These are phyloP conservation scores for Syzygium aromaticum DNA, from an alignment of 345 rosid species.

Conservation along the genomic window DNA sequence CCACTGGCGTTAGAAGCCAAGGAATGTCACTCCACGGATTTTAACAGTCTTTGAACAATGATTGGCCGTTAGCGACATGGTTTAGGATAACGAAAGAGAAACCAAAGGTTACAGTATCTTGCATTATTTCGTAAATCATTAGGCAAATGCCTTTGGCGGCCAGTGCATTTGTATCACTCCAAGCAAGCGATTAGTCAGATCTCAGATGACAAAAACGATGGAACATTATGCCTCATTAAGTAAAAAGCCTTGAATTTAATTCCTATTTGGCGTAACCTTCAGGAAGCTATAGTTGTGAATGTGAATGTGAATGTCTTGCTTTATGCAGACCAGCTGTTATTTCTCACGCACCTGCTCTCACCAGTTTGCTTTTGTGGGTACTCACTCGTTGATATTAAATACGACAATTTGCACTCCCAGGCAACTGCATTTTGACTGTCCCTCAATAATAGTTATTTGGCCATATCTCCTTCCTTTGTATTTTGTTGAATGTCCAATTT, in stretches of 20 bases:
- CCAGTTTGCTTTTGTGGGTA: neutral
- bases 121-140: neutral
- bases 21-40: neutral
- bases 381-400: neutral
- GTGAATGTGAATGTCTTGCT: neutral
- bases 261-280: neutral
- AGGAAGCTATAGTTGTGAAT: neutral
- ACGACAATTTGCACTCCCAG: neutral
- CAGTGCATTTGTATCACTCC: neutral
- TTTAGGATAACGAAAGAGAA: neutral
- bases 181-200: neutral
- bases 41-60: neutral
- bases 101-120: neutral
- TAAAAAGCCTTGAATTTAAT: neutral
- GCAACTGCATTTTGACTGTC: neutral
- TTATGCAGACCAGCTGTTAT: neutral
- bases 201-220: neutral
- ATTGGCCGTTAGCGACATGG: neutral
- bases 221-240: neutral
- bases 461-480: neutral
- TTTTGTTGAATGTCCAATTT: neutral
- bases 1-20: neutral
- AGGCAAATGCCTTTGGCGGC: neutral
- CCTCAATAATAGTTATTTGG: neutral
- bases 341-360: neutral